These are phyloP conservation scores for Colletotrichum magnum DNA, from an alignment of 2,329 filamentous ascomycete species.

Conservation along the genomic window DNA sequence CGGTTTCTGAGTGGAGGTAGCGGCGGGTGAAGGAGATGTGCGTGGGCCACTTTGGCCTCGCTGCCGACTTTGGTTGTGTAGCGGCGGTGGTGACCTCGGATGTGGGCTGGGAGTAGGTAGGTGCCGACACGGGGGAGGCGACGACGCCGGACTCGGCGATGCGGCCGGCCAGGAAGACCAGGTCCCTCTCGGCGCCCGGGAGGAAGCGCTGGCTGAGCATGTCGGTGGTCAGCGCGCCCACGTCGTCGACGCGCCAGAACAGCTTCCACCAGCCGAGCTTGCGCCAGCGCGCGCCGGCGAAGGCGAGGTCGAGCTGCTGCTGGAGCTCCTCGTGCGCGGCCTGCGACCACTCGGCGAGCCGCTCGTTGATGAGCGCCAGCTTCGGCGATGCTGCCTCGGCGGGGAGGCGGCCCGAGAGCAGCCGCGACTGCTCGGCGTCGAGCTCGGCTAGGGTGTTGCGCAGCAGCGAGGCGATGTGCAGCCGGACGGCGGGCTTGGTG, in stretches of 20 bases:
- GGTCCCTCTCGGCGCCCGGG: constrained; percentile 80
- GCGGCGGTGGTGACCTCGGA: constrained; percentile 38
- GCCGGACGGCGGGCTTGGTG: constrained; percentile 76
- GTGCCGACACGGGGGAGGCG: constrained; percentile 35
- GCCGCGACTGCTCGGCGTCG: constrained; percentile 60
- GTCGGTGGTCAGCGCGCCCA: constrained; percentile 84
- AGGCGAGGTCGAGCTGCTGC: constrained; percentile 82
- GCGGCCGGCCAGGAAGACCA: constrained; percentile 86
- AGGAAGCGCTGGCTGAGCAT: constrained; percentile 85
- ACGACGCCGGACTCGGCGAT: constrained; percentile 67
- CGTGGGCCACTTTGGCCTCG: constrained; percentile 73
- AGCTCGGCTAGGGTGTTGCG: constrained; percentile 67
- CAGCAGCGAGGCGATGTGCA: constrained; percentile 78
- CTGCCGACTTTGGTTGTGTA: constrained; percentile 13
- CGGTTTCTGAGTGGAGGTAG: constrained; percentile 75
- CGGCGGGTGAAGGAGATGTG: constrained; percentile 81
- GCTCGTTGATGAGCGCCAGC: constrained; percentile 65
- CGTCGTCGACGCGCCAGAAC: constrained; percentile 94
- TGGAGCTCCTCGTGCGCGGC: constrained; percentile 87
- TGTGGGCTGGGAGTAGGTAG: constrained; percentile 54
- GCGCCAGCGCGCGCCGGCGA: constrained; percentile 82
- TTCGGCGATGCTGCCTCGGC: constrained; percentile 53
- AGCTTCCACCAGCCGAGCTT: constrained; percentile 94
- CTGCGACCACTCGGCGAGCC: constrained; percentile 81
- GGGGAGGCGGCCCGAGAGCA: constrained; percentile 51